These are phyloP conservation scores for Penicillium cataractarum DNA, from an alignment of 495 filamentous ascomycete species.

Conservation along the genomic window DNA sequence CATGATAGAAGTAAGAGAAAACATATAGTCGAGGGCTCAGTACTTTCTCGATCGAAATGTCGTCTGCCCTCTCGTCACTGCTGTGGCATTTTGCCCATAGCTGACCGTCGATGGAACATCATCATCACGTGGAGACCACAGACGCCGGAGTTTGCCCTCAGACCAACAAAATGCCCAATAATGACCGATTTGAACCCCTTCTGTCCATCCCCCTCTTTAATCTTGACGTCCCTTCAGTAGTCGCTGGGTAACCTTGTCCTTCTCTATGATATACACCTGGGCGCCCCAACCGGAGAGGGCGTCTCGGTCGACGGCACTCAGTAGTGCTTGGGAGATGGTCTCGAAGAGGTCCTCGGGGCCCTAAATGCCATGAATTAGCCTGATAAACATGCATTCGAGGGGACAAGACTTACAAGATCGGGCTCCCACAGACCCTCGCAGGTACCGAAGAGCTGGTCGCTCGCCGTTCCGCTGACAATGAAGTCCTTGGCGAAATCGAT, in stretches of 20 bases:
- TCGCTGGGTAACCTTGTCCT: constrained; percentile 98
- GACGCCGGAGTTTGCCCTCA: constrained; percentile 35
- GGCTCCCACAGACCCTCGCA: constrained; percentile 99
- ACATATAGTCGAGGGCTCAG: constrained; percentile 22
- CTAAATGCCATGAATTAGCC: constrained; percentile 51
- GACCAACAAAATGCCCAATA: constrained; percentile 34
- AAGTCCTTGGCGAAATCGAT: constrained; percentile 99
- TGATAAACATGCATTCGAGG: not conserved
- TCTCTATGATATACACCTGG: constrained; percentile 98
- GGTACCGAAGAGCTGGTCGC: constrained; percentile 96
- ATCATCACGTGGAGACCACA: constrained; percentile 37
- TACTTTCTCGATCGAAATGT: constrained; percentile 17
- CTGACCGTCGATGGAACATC: constrained; percentile 29
- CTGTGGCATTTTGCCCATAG: constrained; percentile 22
- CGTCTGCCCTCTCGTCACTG: constrained; percentile 21
- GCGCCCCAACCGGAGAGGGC: constrained; percentile 97
- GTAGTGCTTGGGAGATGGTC: constrained; percentile 94
- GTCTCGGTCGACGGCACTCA: constrained; percentile 95
- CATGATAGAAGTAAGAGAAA: constrained; percentile 34
- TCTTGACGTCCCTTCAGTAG: constrained; percentile 90
- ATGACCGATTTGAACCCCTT: constrained; percentile 21
- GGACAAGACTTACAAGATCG: constrained; percentile 68
- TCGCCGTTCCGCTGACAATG: constrained; percentile 94
- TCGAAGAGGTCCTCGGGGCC: constrained; percentile 94
- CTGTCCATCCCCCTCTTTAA: constrained; percentile 36